phyloP scores from a whole-genome alignment of 306 rosid genomes.

The Lupinus albus region DNA sequence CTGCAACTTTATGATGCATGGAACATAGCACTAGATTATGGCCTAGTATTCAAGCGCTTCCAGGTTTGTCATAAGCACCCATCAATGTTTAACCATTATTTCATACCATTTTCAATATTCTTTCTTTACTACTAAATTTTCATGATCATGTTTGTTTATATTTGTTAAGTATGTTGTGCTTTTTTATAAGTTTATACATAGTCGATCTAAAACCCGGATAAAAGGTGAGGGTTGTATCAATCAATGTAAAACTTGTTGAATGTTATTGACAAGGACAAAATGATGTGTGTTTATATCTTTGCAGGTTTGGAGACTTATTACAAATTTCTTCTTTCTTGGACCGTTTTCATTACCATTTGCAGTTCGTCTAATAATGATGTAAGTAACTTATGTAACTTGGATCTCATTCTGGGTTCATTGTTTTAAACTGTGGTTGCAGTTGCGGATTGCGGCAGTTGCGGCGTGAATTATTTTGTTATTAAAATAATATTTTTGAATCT shows the following conservation, averaged over 20 bases:
- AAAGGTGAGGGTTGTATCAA: too few relatives aligned
- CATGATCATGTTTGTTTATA: too few relatives aligned
- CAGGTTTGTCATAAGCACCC: slow-evolving; percentile 52
- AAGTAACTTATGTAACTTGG: slow-evolving; percentile 25
- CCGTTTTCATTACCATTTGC: slow-evolving; percentile 65
- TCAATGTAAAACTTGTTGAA: too few relatives aligned
- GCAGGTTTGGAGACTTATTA: slow-evolving; percentile 73
- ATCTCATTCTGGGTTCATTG: slow-evolving; percentile 22
- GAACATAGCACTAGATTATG: slow-evolving; percentile 53
- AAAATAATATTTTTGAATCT: too few relatives aligned
- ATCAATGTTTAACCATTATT: not conserved
- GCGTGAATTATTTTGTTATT: too few relatives aligned
- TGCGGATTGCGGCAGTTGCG: too few relatives aligned
- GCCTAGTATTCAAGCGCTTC: slow-evolving; percentile 49
- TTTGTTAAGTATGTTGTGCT: too few relatives aligned
- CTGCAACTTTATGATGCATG: slow-evolving; percentile 31
- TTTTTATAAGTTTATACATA: too few relatives aligned
- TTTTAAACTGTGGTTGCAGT: too few relatives aligned
- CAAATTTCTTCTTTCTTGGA: slow-evolving; percentile 81
- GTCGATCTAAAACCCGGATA: too few relatives aligned
- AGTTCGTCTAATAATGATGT: slow-evolving; percentile 60
- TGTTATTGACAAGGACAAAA: too few relatives aligned
- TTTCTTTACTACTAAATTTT: not conserved
- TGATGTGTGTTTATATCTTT: slow-evolving; percentile 4
- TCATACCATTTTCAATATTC: not conserved